These are phyloP conservation scores for Eimeria nieschulzi DNA, from an alignment of 169 alveolate genomes.

Conservation along the genomic window DNA sequence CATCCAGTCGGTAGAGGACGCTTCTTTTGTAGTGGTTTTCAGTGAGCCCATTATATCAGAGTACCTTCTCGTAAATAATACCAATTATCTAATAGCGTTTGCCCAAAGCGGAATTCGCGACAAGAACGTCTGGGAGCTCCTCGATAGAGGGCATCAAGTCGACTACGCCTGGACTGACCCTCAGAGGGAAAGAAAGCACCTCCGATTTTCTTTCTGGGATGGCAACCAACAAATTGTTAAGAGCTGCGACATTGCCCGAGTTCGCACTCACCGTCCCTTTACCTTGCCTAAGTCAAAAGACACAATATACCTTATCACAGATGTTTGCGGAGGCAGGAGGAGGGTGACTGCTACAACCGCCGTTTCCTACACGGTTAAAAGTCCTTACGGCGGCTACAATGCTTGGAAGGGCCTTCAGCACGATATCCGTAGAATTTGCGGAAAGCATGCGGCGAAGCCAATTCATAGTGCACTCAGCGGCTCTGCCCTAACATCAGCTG, in stretches of 20 bases:
- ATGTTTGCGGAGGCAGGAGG: constrained; percentile 64
- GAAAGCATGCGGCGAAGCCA: neutral
- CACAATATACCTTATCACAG: constrained; percentile 46
- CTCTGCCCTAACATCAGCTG: too few relatives aligned
- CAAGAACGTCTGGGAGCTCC: constrained; percentile 55
- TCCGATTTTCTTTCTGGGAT: constrained; percentile 68
- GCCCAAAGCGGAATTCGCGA: constrained; percentile 61
- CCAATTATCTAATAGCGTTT: constrained; percentile 55
- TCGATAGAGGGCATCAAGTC: constrained; percentile 43
- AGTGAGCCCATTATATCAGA: constrained; percentile 30
- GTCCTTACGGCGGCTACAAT: neutral
- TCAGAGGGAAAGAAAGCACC: constrained; percentile 39
- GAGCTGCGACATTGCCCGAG: constrained; percentile 67
- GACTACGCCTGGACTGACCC: constrained; percentile 75
- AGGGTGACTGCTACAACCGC: constrained; percentile 39
- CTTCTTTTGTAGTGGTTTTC: constrained; percentile 58
- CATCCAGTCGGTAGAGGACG: constrained; percentile 61
- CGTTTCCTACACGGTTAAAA: constrained; percentile 18
- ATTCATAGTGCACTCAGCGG: too few relatives aligned
- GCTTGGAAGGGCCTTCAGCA: constrained; percentile 43
- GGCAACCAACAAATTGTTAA: constrained; percentile 41
- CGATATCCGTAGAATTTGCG: constrained; percentile 6
- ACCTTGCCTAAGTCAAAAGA: constrained; percentile 46
- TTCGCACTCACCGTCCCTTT: constrained; percentile 53
- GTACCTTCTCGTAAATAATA: constrained; percentile 46